Evolutionary conservation across 805 yeast genomes (phyloP).

Genomic region (Nakazawaea sp.): DNA sequence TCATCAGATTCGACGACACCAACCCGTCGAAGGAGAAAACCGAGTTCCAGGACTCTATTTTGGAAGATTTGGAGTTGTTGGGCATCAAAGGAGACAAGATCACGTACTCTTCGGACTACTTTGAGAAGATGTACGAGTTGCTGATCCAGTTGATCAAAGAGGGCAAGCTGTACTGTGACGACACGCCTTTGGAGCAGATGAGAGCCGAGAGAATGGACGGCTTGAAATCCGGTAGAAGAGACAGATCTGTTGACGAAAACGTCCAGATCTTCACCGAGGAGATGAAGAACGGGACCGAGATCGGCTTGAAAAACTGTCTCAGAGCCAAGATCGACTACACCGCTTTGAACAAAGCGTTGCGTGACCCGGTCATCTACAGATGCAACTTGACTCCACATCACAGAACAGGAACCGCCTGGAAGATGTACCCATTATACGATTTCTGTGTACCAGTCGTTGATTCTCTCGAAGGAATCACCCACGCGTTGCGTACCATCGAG

Average conservation of each 20-base stretch:
- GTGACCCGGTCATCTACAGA: constrained; percentile 98
- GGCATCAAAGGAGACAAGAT: constrained; percentile 89
- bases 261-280: constrained; percentile 78
- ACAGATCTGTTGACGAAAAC: constrained; percentile 89
- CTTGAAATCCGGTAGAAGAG: constrained; percentile 85
- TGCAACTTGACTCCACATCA: constrained; percentile 97
- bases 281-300: constrained; percentile 92
- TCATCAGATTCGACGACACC: constrained; percentile 96
- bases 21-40: constrained; percentile 95
- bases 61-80: constrained; percentile 84
- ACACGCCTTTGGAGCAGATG: constrained; percentile 91
- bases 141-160: constrained; percentile 86
- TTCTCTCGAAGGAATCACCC: constrained; percentile 94
- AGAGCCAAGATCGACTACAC: constrained; percentile 95
- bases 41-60: constrained; percentile 90
- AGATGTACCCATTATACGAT: constrained; percentile 96
- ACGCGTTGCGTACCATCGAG: constrained; percentile 95
- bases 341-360: constrained; percentile 86
- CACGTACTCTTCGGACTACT: constrained; percentile 91
- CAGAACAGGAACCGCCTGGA: constrained; percentile 90
- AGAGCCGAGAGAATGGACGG: constrained; percentile 99
- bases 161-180: constrained; percentile 97
- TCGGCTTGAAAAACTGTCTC: constrained; percentile 84
- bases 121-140: constrained; percentile 81
- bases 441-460: constrained; percentile 98